These are phyloP conservation scores for Stipa capillata DNA, from an alignment of 176 grass and related monocot species.

Conservation along the genomic window DNA sequence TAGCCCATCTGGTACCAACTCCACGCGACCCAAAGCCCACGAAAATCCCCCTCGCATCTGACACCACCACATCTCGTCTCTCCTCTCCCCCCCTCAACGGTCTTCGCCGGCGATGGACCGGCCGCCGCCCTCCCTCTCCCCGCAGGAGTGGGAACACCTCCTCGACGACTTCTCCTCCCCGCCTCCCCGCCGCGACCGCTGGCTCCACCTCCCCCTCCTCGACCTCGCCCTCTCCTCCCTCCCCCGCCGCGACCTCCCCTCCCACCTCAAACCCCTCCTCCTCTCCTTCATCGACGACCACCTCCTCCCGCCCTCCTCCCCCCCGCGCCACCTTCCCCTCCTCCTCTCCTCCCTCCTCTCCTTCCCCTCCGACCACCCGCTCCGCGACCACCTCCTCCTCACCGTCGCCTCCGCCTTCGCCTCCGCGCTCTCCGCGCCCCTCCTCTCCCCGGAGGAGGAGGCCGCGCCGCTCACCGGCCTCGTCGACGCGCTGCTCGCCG, in stretches of 20 bases:
- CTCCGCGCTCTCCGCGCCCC: slow-evolving; percentile 40
- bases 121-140: slow-evolving; percentile 29
- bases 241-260: slow-evolving; percentile 76
- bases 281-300: slow-evolving; percentile 55
- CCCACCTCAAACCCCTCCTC: slow-evolving; percentile 39
- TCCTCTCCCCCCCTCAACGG: neutral
- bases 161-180: slow-evolving; percentile 57
- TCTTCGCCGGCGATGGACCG: slow-evolving; percentile 54
- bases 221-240: slow-evolving; percentile 71
- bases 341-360: slow-evolving; percentile 28
- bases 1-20: too few species aligned
- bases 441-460: neutral
- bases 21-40: neutral
- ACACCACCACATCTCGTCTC: neutral
- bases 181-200: slow-evolving; percentile 33
- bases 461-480: neutral
- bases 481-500: slow-evolving; percentile 39
- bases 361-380: slow-evolving; percentile 38
- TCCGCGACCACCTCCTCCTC: slow-evolving; percentile 53
- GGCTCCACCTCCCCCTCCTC: slow-evolving; percentile 65
- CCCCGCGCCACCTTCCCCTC: slow-evolving; percentile 20
- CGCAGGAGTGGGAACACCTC: slow-evolving; percentile 62
- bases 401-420: slow-evolving; percentile 68
- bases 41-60: neutral
- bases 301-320: slow-evolving; percentile 23